These are phyloP conservation scores for Cenchrus fungigraminus DNA, from an alignment of 176 grass and related monocot species.

Conservation along the genomic window DNA sequence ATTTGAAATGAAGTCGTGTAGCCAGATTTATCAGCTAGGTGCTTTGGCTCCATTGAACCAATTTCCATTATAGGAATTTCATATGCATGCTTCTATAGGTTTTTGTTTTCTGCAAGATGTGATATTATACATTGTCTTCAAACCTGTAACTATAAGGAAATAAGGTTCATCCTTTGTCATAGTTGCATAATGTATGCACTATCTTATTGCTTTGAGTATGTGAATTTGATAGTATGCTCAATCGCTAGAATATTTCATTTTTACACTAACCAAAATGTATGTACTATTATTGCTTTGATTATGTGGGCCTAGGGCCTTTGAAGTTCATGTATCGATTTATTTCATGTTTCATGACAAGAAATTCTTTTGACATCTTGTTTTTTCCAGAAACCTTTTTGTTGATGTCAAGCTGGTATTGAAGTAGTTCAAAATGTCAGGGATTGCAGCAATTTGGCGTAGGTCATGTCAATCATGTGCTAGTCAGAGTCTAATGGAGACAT, in stretches of 20 bases:
- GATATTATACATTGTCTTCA: not conserved
- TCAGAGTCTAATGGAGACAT: constrained; percentile 48
- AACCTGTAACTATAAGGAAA: not conserved
- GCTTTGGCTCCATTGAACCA: not conserved
- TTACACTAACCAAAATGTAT: not conserved
- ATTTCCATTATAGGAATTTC: not conserved
- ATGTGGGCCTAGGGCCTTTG: not conserved
- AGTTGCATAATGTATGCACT: not conserved
- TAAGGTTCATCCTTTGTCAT: not conserved
- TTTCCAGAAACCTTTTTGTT: constrained; percentile 11
- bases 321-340: constrained; percentile 4
- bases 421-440: constrained; percentile 39
- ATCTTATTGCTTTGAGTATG: not conserved
- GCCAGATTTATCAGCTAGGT: not conserved
- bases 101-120: constrained; percentile 10
- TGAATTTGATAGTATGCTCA: not conserved
- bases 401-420: constrained; percentile 30
- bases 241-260: not conserved
- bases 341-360: constrained; percentile 28
- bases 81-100: not conserved
- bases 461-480: constrained; percentile 20
- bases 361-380: not conserved
- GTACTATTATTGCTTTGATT: not conserved
- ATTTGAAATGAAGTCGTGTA: constrained; percentile 1
- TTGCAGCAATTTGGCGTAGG: constrained; percentile 28